These are phyloP conservation scores for Coprinopsis cinerea DNA, from an alignment of 768 basidiomycete genomes.

Conservation along the genomic window DNA sequence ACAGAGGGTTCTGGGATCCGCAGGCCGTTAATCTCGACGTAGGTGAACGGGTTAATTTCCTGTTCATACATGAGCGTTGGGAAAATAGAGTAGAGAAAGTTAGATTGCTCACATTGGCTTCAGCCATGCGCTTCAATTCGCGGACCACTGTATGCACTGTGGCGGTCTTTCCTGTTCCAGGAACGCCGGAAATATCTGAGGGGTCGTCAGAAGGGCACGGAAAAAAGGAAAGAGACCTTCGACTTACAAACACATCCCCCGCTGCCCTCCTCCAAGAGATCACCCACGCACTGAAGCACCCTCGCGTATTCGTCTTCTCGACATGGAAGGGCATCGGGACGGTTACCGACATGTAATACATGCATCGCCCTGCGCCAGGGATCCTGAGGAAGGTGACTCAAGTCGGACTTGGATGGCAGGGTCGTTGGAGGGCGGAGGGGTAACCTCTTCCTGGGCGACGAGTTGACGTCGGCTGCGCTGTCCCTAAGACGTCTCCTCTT, in stretches of 20 bases:
- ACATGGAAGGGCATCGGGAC: slow-evolving; percentile 87
- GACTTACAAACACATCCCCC: slow-evolving; percentile 91
- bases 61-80: slow-evolving; percentile 23
- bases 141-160: slow-evolving; percentile 92
- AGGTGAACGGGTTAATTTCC: slow-evolving; percentile 94
- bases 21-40: slow-evolving; percentile 96
- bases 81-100: not conserved
- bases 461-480: slow-evolving; percentile 13
- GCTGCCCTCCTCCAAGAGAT: slow-evolving; percentile 85
- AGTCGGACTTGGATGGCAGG: slow-evolving; percentile 30
- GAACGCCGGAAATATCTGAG: slow-evolving; percentile 93
- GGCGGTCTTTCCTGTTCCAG: slow-evolving; percentile 98
- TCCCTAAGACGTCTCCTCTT: slow-evolving; percentile 29
- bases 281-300: slow-evolving; percentile 71
- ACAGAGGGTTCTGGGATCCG: slow-evolving; percentile 89
- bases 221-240: not conserved
- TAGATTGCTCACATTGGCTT: slow-evolving; percentile 54
- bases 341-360: slow-evolving; percentile 85
- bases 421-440: slow-evolving; percentile 22
- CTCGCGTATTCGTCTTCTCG: slow-evolving; percentile 78
- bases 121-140: slow-evolving; percentile 85
- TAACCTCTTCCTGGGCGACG: slow-evolving; percentile 26
- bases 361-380: slow-evolving; percentile 88
- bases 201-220: not conserved
- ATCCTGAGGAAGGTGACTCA: slow-evolving; percentile 58